Evolutionary conservation across 192 early-diverging fungal genomes (phyloP), one percentile per base, ranked within the genome.

Genomic region (Coemansia furcata): DNA sequence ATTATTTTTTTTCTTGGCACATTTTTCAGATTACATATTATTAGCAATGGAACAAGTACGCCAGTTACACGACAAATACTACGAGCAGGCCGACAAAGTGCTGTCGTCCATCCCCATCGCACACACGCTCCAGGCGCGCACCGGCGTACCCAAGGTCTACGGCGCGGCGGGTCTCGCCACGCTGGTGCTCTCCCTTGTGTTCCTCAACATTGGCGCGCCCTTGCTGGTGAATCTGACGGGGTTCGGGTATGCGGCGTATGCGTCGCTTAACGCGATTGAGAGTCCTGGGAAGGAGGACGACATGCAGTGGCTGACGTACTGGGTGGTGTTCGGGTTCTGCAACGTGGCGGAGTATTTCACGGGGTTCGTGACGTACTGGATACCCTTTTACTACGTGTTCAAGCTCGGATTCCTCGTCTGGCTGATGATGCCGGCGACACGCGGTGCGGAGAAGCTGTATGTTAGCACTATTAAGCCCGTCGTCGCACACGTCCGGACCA

Each of bases 301-400:
- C 71, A 89, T 76, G 15, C 94, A 96, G 72, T 95, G 94, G 94
- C 83, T 96, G 47, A 92, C 90, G 21, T 97, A 97, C 86, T 97
- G 95, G 79, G 88, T 87, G 33, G 93, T 99, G 11, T 95, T 91
- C 83, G 96, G 92, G 32, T 89, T 96, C 74, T 80, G 95, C 59
- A 93, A 93, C 64, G 85, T 91, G 37, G 30, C 90, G 60, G 95
- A 98, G 87, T 95, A 92, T 84, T 97, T 98, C 68, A 85, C 89
- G n/a, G 93, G 96, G 57, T 44, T 90, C 55, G 57, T 99, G 11
- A 80, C 96, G 35, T 93, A 94, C 87, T 99, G 96, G 94, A 74
- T 95, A 66, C 94, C 94, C 47, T 95, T 99, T 83, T 99, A 96
- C 86, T 96, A 93, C 76, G 76, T 89, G 44, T 85, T 97, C 84